Conservation (phyloP, 2,329 filamentous ascomycete species). For the Microcera coccophila region DNA sequence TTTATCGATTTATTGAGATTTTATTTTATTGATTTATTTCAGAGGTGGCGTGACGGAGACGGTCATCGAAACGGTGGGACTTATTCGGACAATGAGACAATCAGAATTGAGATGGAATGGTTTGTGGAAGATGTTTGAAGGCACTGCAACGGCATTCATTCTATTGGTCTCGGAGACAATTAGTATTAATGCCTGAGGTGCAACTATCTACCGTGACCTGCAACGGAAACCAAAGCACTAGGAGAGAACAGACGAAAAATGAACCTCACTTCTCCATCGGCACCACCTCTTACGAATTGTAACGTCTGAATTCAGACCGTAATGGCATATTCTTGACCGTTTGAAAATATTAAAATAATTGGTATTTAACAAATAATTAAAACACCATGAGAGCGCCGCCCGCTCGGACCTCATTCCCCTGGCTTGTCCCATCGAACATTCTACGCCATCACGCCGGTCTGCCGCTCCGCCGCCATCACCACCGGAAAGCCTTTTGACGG, state of each 20-base stretch:
- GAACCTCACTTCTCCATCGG: conserved; percentile 1
- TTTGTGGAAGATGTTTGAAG: too few relatives aligned
- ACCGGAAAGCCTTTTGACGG: conserved; percentile 6
- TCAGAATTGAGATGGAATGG: too few relatives aligned
- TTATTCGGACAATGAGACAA: background rate
- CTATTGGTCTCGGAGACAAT: background rate
- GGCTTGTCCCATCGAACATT: background rate
- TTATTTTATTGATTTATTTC: conserved; percentile 11
- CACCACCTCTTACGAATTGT: background rate
- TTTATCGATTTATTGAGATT: conserved; percentile 14
- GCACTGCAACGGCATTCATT: too few relatives aligned
- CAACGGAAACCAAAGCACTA: background rate
- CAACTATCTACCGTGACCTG: conserved; percentile 2
- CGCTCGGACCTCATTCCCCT: background rate
- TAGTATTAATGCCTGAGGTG: background rate
- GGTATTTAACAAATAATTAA: conserved; percentile 2
- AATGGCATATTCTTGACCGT: background rate
- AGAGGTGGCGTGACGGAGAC: conserved; percentile 8
- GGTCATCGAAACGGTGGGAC: conserved; percentile 19
- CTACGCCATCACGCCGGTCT: conserved; percentile 1
- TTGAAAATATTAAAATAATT: conserved; percentile 2
- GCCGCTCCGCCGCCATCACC: conserved; percentile 14
- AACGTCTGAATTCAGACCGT: conserved; percentile 6
- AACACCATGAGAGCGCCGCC: background rate
- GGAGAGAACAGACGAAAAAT: background rate